phyloP scores from a whole-genome alignment of 2,329 filamentous ascomycete genomes.

The Aspergillus fumigatus region DNA sequence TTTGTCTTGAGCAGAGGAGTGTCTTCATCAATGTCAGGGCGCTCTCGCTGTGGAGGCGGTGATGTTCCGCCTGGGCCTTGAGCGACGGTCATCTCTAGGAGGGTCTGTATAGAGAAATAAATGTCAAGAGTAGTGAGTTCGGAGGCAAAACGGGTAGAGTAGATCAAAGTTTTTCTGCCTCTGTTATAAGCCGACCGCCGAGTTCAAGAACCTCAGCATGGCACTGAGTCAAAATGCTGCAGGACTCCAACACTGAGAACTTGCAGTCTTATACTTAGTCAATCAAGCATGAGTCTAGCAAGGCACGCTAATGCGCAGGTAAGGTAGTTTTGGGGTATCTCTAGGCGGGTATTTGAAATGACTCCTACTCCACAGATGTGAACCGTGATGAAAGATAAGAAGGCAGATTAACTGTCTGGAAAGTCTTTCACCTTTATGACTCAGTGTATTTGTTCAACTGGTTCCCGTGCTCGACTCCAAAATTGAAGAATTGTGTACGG shows the following conservation, averaged over 20 bases:
- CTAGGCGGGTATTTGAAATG: neutral
- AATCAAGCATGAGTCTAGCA: neutral
- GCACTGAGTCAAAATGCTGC: neutral
- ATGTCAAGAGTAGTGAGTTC: neutral
- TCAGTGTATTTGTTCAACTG: too few relatives aligned
- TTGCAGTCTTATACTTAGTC: neutral
- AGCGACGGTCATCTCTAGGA: neutral
- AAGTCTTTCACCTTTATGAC: too few relatives aligned
- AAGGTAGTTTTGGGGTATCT: too few relatives aligned
- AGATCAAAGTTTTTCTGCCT: neutral
- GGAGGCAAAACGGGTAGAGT: neutral
- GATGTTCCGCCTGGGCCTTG: neutral
- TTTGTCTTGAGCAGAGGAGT: slow-evolving; percentile 14
- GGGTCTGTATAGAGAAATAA: neutral
- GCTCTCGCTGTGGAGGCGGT: neutral
- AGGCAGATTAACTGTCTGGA: too few relatives aligned
- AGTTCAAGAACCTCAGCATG: neutral
- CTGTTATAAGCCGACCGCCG: neutral
- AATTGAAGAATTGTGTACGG: too few relatives aligned
- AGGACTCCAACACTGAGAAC: neutral
- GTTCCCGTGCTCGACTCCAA: too few relatives aligned
- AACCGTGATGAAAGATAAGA: too few relatives aligned
- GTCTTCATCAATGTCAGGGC: slow-evolving; percentile 10
- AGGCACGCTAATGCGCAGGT: neutral
- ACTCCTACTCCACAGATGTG: neutral